Base-by-base conservation (phyloP, 176 grass and related monocot species). In the Ensete ventricosum region DNA sequence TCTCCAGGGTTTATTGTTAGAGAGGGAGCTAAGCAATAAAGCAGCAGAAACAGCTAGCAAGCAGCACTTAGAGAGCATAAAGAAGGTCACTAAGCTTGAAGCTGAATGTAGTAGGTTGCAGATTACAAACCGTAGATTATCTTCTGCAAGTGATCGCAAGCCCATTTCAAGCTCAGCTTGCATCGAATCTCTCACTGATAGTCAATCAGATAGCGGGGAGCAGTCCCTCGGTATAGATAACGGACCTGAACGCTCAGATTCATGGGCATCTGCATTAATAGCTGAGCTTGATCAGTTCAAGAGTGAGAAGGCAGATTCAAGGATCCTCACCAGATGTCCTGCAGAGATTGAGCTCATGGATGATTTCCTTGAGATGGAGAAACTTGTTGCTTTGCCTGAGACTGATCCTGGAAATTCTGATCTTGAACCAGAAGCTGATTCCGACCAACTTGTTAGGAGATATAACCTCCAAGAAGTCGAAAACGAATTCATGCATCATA, bases 361-460 rank as follows among this genome's bases (percentile, higher is more conserved):
- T 94, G 96, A 99, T 86, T 99, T 99, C 78, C 84, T 99, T 0
- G 91, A 99, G 67, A 99, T 99, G 96, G 96, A 99, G 85, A 91
- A 83, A 72, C 81, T 99, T 11, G 96, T 77, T 22, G 80, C 90
- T 76, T 83, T 93, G 67, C 69, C 84, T 48, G 95, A 94, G 68
- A 62, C 69, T 69, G 88, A 89, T 51, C 52, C 1, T 73, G 49
- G n/a, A 14, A 85, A 73, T 64, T 89, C 77, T 74, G 80, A 76
- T 68, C 29, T 84, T 50, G 77, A 81, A 72, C 52, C 60, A 13
- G 87, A 90, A 80, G 85, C 81, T 82, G 82, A 81, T 77, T 88
- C 84, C 76, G 77, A 83, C 59, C 84, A 69, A 58, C 73, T 75
- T 85, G 48, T 55, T 70, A 71, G n/a, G 52, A 79, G 52, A 60